phyloP scores from a whole-genome alignment of 2,329 filamentous ascomycete species.

The Dryadomyces quercus-mongolicae region DNA sequence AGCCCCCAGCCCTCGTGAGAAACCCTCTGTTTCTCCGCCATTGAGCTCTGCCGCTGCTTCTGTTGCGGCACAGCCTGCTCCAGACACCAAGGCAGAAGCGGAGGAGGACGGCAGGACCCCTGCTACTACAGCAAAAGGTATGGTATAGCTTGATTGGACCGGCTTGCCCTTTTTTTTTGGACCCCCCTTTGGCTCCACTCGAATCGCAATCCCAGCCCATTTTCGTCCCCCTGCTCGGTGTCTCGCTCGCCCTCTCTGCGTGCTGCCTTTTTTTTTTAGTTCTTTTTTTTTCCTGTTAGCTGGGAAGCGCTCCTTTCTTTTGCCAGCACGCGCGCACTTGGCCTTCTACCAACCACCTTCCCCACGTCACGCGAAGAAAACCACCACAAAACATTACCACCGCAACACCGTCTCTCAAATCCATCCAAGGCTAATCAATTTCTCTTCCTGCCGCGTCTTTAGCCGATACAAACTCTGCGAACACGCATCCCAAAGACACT shows the following conservation, averaged over 20 bases:
- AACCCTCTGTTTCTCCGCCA: too few species aligned
- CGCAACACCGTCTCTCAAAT: neutral
- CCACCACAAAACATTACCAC: neutral
- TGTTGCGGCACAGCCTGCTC: neutral
- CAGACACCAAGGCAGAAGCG: neutral
- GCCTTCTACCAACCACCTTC: neutral
- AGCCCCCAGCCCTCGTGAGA: too few species aligned
- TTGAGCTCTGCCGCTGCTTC: neutral
- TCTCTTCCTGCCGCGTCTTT: neutral
- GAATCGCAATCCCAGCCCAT: neutral
- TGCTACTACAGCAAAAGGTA: neutral
- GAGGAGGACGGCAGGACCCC: neutral
- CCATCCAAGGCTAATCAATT: neutral
- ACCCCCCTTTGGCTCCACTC: neutral
- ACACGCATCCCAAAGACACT: neutral
- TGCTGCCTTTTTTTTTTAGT: neutral
- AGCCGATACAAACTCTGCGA: neutral
- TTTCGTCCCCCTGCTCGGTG: neutral
- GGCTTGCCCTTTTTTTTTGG: neutral
- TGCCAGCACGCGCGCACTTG: slow-evolving; percentile 7
- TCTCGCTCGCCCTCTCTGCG: neutral
- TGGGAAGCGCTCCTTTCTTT: slow-evolving; percentile 3
- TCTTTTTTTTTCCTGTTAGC: neutral
- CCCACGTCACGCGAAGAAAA: slow-evolving; percentile 12
- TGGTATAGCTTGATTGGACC: slow-evolving; percentile 1